Evolutionary conservation across 768 basidiomycete genomes (phyloP).

Genomic region (Hygrophorus russula): DNA sequence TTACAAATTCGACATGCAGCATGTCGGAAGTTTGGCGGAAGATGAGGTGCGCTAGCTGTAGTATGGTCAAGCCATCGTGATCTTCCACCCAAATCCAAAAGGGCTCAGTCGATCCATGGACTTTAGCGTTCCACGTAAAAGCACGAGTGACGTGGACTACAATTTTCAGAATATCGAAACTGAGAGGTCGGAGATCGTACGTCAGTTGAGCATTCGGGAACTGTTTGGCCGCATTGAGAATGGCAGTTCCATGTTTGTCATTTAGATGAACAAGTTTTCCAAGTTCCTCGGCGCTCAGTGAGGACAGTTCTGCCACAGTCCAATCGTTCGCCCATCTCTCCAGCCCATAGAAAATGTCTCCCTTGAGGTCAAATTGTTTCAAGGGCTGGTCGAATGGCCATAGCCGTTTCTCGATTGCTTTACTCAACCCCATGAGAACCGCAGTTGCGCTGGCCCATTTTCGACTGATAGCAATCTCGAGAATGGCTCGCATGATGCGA

Average conservation of each 20-base stretch:
- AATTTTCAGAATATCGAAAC: slow-evolving; percentile 74
- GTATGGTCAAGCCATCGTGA: slow-evolving; percentile 64
- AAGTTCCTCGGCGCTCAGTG: slow-evolving; percentile 52
- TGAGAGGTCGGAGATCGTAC: slow-evolving; percentile 70
- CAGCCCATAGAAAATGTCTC: slow-evolving; percentile 69
- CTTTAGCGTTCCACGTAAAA: slow-evolving; percentile 72
- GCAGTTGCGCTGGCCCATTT: slow-evolving; percentile 81
- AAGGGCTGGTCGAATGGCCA: slow-evolving; percentile 96
- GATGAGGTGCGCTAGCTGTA: slow-evolving; percentile 65
- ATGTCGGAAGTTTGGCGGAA: slow-evolving; percentile 54
- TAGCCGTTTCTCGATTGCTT: slow-evolving; percentile 81
- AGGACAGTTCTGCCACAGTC: slow-evolving; percentile 59
- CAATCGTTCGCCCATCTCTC: slow-evolving; percentile 76
- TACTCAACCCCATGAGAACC: slow-evolving; percentile 83
- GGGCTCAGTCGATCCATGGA: slow-evolving; percentile 70
- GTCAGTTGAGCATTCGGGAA: slow-evolving; percentile 67
- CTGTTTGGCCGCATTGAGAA: slow-evolving; percentile 70
- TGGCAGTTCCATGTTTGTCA: slow-evolving; percentile 68
- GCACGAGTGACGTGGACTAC: slow-evolving; percentile 46
- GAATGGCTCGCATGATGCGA: slow-evolving; percentile 85
- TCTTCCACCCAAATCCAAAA: slow-evolving; percentile 98
- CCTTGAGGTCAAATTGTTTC: slow-evolving; percentile 66
- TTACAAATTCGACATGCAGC: slow-evolving; percentile 66
- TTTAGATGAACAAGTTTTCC: slow-evolving; percentile 82
- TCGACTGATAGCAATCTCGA: slow-evolving; percentile 88